These are phyloP conservation scores for Herpetomonas tarakana DNA, from an alignment of 208 protist species.

Conservation along the genomic window DNA sequence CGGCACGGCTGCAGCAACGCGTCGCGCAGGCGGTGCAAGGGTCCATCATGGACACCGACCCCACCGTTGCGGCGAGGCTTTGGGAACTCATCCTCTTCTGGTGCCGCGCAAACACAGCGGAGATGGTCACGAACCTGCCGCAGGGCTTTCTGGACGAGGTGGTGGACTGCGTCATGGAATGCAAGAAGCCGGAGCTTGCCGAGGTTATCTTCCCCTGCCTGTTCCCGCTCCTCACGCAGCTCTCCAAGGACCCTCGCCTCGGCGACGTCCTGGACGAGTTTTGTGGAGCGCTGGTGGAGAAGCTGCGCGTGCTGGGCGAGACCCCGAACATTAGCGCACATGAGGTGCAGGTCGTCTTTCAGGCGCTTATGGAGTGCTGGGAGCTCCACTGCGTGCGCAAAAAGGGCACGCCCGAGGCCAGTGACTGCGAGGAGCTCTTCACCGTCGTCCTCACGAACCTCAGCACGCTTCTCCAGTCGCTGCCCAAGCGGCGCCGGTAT, in stretches of 20 bases:
- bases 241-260: conserved; percentile 70
- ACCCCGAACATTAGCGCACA: conserved; percentile 55
- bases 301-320: conserved; percentile 38
- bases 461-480: conserved; percentile 19
- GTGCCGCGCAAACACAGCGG: conserved; percentile 42
- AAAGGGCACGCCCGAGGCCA: conserved; percentile 21
- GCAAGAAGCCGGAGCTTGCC: conserved; percentile 40
- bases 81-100: conserved; percentile 86
- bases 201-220: conserved; percentile 81
- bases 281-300: conserved; percentile 71
- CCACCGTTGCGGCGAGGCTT: conserved; percentile 42
- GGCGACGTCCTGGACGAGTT: conserved; percentile 72
- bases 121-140: conserved; percentile 55
- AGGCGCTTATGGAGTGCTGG: conserved; percentile 70
- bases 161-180: conserved; percentile 75
- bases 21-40: conserved; percentile 50
- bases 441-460: conserved; percentile 55
- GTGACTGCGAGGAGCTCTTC: conserved; percentile 69
- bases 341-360: conserved; percentile 63
- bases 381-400: conserved; percentile 81
- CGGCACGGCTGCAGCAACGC: conserved; percentile 44
- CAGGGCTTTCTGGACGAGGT: conserved; percentile 64
- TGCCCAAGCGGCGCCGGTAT: conserved; percentile 41
- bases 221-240: conserved; percentile 68
- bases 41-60: conserved; percentile 41